Evolutionary conservation across 2,329 filamentous ascomycete genomes (phyloP), one percentile per base, ranked within the genome.

Genomic region (Aspergillus novoparasiticus): DNA sequence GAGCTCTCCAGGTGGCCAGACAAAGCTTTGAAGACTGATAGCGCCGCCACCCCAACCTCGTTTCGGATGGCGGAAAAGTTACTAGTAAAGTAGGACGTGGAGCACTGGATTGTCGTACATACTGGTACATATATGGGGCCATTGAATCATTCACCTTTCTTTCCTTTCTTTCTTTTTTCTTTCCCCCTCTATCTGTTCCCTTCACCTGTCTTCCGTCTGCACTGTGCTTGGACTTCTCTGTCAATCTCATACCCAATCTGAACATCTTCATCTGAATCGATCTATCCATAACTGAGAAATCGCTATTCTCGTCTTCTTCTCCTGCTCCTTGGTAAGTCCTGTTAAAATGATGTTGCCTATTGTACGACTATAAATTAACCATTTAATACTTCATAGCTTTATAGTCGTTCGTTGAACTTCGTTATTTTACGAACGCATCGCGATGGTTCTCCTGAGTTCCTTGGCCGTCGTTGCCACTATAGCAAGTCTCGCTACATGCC

Each of bases 381-480:
- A 28, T 30, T 30, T 36, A 6, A 16, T 54, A 6, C 16, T 16
- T 19, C 2, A 10, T 39, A 19, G 32, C 32, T 23, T 36, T 21
- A 12, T 19, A 23, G 21, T 19, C 19, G 26, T 55, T 55, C 16
- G 32, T 54, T 54, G 4, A 36, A 3, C n/a, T 14, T 21, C 51
- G 16, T 55, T 21, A 41, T 28, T 30, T 57, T 36, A 28, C 54
- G 26, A 58, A 62, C 65, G 48, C 41, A 46, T 51, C 63, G 69
- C 55, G 10, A 76, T 74, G 72, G 57, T 73, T 64, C 48, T 67
- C 23, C 68, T 67, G 60, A 73, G 65, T 60, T 72, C 68, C 41
- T 61, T 81, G 26, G 64, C 79, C 60, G 66, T 72, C 53, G 61
- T 80, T 54, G 68, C 74, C 62, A 72, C 73, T 32, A 62, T 74